Base-by-base conservation (phyloP, 805 yeast genomes). In the Dipodascopsis uninucleata region DNA sequence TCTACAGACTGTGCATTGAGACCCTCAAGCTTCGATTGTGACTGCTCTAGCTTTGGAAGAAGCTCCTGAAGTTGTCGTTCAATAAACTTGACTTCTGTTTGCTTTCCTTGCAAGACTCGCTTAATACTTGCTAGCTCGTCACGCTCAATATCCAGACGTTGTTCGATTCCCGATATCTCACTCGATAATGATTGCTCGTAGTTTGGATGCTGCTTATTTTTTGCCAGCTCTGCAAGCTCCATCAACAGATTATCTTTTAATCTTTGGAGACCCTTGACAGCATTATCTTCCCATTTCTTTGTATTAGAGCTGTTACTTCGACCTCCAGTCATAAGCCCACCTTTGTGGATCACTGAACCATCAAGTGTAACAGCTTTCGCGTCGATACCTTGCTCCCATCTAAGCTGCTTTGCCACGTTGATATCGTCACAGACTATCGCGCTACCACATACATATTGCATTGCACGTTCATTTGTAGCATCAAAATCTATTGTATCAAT, bases 311-410 rank as follows among this genome's bases (percentile, higher is more conserved):
- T 70, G n/a, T 71, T 70, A 4, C 78, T 71, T 23, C 71, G 67
- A 54, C 97, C 97, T 62, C 97, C 97, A 6, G 97, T 83, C 95
- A 93, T 86, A 28, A 88, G 71, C 5, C 96, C 96, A 3, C 90
- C 81, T 58, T 78, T 79, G 60, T 86, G 87, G 36, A 93, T 84
- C 24, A 88, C 70, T 0, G 90, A 77, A 1, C 98, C 98, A 39
- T 86, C 87, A 10, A 86, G 58, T 0, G 96, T 77, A 2, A 89
- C 95, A 38, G 84, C 55, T 61, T 85, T 87, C 31, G 77, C 78
- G 38, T 74, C 73, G 23, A 78, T 65, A 5, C 72, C 68, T 28
- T 68, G 66, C 16, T 71, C 71, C 90, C 95, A 86, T 59, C 85
- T 79, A 46, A 90, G 66, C 1, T 71, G 67, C 58, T 81, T 77